These are phyloP conservation scores for Suhomyces sp. DNA, from an alignment of 805 yeast genomes.

Conservation along the genomic window DNA sequence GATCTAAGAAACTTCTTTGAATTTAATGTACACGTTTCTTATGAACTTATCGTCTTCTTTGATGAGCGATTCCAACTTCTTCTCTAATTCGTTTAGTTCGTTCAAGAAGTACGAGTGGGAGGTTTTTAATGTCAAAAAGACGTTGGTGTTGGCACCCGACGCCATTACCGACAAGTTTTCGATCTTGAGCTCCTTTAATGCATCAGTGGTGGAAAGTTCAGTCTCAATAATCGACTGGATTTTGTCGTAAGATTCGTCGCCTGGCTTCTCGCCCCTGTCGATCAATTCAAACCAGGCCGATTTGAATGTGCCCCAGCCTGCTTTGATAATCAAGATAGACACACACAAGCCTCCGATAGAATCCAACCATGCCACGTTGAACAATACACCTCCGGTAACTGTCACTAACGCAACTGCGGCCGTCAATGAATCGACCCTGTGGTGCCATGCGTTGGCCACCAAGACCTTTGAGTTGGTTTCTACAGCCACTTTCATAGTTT, in stretches of 20 bases:
- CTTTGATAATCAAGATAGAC: slow-evolving; percentile 74
- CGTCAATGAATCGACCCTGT: slow-evolving; percentile 89
- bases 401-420: slow-evolving; percentile 87
- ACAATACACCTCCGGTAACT: slow-evolving; percentile 77
- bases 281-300: slow-evolving; percentile 72
- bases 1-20: slow-evolving; percentile 15
- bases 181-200: slow-evolving; percentile 31
- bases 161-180: slow-evolving; percentile 46
- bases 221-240: slow-evolving; percentile 39
- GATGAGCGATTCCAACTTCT: slow-evolving; percentile 30
- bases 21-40: slow-evolving; percentile 40
- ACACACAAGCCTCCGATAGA: slow-evolving; percentile 90
- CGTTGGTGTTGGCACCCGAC: slow-evolving; percentile 57
- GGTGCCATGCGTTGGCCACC: slow-evolving; percentile 98
- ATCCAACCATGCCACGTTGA: slow-evolving; percentile 80
- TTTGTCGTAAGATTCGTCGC: slow-evolving; percentile 47
- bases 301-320: slow-evolving; percentile 75
- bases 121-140: slow-evolving; percentile 29
- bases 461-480: slow-evolving; percentile 81
- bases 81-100: slow-evolving; percentile 32
- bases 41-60: slow-evolving; percentile 40
- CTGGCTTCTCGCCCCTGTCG: slow-evolving; percentile 61
- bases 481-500: slow-evolving; percentile 77
- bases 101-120: slow-evolving; percentile 23
- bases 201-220: slow-evolving; percentile 21